Conservation (phyloP, 352 stramenopile genomes). For the Phytopythium ostracodes region DNA sequence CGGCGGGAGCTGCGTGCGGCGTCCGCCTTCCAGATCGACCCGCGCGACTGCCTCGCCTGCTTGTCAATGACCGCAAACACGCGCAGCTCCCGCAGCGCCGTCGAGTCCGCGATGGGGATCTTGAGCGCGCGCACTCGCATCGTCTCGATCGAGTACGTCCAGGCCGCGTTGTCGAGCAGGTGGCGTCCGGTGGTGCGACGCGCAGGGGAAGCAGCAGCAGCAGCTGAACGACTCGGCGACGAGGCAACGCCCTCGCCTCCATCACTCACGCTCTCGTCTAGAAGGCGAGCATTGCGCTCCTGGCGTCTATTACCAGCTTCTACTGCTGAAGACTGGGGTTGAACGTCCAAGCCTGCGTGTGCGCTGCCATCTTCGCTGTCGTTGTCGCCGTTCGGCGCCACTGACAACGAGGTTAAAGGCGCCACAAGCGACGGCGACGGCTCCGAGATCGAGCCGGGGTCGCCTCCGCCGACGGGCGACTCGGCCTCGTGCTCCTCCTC, state of each 20-base stretch:
- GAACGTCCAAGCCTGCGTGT: neutral
- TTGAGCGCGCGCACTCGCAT: constrained; percentile 40
- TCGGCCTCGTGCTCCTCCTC: constrained; percentile 31
- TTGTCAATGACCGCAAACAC: constrained; percentile 57
- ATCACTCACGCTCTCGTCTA: neutral
- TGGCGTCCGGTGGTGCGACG: constrained; percentile 12
- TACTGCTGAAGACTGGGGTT: neutral
- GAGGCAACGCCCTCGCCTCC: neutral
- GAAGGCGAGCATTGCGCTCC: neutral
- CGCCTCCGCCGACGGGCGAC: constrained; percentile 9
- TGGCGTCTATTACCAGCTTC: neutral
- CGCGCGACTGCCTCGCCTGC: constrained; percentile 42
- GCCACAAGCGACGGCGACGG: neutral
- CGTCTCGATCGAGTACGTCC: constrained; percentile 38
- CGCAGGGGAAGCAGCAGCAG: neutral
- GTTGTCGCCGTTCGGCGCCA: neutral
- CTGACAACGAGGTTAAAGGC: neutral
- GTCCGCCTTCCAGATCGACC: constrained; percentile 52
- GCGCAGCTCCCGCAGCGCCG: constrained; percentile 43
- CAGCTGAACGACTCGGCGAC: neutral
- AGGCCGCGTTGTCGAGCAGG: constrained; percentile 39
- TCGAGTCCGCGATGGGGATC: constrained; percentile 30
- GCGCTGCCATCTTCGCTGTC: neutral
- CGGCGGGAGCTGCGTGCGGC: neutral
- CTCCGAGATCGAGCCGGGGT: neutral